phyloP scores from a whole-genome alignment of 2,329 filamentous ascomycete species.

The Ceratocystis harringtonii region DNA sequence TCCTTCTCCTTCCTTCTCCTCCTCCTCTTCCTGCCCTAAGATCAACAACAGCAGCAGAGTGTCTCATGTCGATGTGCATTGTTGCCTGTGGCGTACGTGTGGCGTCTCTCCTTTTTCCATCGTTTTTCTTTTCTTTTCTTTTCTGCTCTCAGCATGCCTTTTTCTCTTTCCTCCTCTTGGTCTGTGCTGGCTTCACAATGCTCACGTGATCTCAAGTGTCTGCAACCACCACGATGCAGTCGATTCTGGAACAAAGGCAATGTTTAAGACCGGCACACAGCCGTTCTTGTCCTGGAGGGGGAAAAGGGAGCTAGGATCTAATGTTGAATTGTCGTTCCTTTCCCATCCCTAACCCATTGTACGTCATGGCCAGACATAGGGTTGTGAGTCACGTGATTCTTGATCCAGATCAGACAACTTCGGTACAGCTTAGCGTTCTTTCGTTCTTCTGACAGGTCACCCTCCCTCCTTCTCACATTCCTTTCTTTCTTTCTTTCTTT shows the following conservation, averaged over 20 bases:
- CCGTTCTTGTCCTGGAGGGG: background rate
- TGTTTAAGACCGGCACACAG: background rate
- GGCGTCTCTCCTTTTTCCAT: background rate
- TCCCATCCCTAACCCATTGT: background rate
- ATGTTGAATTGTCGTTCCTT: background rate
- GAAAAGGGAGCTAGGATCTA: background rate
- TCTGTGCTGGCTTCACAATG: background rate
- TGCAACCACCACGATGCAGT: background rate
- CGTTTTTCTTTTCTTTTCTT: background rate
- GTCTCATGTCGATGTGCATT: background rate
- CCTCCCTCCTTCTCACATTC: background rate
- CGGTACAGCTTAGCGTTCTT: background rate
- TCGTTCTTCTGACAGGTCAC: background rate
- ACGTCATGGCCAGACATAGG: background rate
- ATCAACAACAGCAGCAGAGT: background rate
- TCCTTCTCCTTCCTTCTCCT: background rate
- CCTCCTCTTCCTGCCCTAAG: background rate
- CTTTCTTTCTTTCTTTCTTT: background rate
- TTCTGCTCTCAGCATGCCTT: background rate
- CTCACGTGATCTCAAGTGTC: background rate
- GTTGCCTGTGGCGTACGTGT: no score
- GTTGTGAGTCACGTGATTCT: background rate
- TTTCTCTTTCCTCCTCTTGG: background rate
- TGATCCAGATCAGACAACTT: background rate
- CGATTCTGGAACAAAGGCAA: background rate